A percentile compares a stretch with the other conserved stretches of the same genome.
phyloP scores from a whole-genome alignment of 495 filamentous ascomycete genomes.

The Massariosphaeria phaeospora region DNA sequence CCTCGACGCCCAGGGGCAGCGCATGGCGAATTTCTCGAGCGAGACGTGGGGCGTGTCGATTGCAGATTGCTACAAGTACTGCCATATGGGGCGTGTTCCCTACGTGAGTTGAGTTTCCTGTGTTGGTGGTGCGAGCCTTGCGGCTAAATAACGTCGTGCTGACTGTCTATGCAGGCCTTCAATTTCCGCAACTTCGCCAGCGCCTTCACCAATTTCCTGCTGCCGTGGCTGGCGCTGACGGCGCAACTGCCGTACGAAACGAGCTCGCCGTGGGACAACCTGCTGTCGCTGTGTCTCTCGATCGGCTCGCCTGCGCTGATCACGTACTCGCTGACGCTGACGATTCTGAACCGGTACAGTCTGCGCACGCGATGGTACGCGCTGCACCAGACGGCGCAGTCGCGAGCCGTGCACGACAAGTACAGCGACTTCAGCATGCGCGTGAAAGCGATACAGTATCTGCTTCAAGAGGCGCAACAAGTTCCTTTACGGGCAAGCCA shows the following conservation, averaged over 20 bases:
- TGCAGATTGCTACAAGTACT: constrained; percentile 27
- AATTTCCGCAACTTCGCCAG: constrained; percentile 25
- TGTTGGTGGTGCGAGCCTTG: not conserved
- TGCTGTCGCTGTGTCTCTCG: constrained; percentile 20
- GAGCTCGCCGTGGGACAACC: constrained; percentile 15
- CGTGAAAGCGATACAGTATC: constrained; percentile 17
- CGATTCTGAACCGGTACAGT: constrained; percentile 31
- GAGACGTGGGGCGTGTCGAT: constrained; percentile 29
- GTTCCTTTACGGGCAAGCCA: constrained; percentile 24
- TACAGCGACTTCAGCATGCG: constrained; percentile 17
- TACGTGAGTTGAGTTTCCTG: constrained; percentile 19
- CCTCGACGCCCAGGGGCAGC: constrained; percentile 13
- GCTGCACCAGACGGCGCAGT: constrained; percentile 10
- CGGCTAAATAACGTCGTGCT: not conserved
- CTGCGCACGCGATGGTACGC: constrained; percentile 14
- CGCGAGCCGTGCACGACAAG: constrained; percentile 6
- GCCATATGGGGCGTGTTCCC: constrained; percentile 19
- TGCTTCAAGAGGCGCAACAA: constrained; percentile 32
- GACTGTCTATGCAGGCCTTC: constrained; percentile 4
- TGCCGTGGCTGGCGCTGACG: constrained; percentile 30
- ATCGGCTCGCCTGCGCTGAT: constrained; percentile 29
- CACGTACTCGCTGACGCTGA: constrained; percentile 30
- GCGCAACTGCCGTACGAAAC: constrained; percentile 31
- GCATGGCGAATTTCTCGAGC: constrained; percentile 13
- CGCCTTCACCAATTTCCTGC: constrained; percentile 27